Conservation (phyloP, 345 rosid species). For the Populus pruinosa region DNA sequence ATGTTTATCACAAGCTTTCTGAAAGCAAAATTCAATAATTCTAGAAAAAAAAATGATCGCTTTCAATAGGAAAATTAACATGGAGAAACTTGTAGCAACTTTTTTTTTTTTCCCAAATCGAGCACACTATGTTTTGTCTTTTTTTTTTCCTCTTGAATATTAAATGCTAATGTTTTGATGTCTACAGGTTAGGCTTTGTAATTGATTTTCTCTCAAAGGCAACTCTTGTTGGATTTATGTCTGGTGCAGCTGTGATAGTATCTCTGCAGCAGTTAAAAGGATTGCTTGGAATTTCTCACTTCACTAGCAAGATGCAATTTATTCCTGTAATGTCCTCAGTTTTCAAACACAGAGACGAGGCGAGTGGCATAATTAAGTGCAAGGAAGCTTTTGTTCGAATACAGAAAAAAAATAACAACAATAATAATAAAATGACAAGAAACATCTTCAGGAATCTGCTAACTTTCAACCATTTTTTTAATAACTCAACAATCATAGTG, state of each 20-base stretch:
- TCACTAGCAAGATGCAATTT: constrained; percentile 83
- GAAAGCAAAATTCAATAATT: background rate
- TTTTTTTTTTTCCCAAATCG: background rate
- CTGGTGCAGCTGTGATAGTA: constrained; percentile 95
- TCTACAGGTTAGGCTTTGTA: constrained; percentile 81
- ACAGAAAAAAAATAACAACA: background rate
- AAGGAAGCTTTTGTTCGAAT: background rate
- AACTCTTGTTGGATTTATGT: constrained; percentile 91
- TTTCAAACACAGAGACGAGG: constrained; percentile 59
- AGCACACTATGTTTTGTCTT: background rate
- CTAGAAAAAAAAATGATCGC: background rate
- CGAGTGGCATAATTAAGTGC: constrained; percentile 17
- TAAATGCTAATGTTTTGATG: constrained; percentile 7
- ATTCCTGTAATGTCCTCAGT: constrained; percentile 72
- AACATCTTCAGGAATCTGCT: background rate
- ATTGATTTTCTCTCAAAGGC: constrained; percentile 98
- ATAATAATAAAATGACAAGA: background rate
- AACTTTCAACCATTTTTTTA: background rate
- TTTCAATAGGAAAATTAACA: background rate
- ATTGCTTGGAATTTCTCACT: constrained; percentile 90
- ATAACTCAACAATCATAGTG: background rate
- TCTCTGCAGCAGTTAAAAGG: constrained; percentile 93
- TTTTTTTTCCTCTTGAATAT: background rate
- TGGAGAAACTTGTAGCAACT: background rate
- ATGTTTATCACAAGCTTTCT: background rate